Percentiles rank a stretch among this genome's conserved stretches.
phyloP scores from a whole-genome alignment of 176 grass and related monocot species.

The Carex scoparia region DNA sequence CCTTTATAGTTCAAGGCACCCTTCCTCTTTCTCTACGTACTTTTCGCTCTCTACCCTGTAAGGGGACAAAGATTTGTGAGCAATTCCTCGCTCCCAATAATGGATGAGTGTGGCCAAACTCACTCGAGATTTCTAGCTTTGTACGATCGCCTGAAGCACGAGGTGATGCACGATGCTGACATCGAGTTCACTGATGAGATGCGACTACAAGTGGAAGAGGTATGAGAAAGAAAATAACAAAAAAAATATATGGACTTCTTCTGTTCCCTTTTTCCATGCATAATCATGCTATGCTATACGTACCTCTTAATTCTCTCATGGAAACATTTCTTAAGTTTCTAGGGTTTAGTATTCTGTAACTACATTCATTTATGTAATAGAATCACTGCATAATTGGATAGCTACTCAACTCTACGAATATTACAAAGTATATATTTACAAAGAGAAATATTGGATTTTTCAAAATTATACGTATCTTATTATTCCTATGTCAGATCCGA shows the following conservation, averaged over 20 bases:
- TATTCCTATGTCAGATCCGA: no score
- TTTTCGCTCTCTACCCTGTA: no score
- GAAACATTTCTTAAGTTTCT: background rate
- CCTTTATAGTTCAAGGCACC: background rate
- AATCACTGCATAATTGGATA: background rate
- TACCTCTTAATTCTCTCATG: background rate
- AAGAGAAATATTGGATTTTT: no score
- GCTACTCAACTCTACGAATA: no score
- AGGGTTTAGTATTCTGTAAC: background rate
- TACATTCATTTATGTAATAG: background rate
- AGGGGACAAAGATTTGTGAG: no score
- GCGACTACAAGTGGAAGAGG: background rate
- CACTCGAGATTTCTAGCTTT: background rate
- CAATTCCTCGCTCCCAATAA: background rate
- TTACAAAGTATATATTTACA: no score
- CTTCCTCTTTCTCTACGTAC: background rate
- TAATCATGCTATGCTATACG: background rate
- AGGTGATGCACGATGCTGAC: background rate
- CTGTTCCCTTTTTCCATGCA: background rate
- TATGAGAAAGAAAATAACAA: background rate
- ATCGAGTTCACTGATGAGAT: conserved; percentile 15
- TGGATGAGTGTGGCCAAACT: background rate
- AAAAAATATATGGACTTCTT: background rate
- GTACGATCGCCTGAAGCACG: conserved; percentile 11
- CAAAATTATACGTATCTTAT: no score